A percentile compares a stretch with the other conserved stretches of the same genome.
Evolutionary conservation across 2,329 filamentous ascomycete genomes (phyloP).

Genomic region (Phialophora verrucosa): DNA sequence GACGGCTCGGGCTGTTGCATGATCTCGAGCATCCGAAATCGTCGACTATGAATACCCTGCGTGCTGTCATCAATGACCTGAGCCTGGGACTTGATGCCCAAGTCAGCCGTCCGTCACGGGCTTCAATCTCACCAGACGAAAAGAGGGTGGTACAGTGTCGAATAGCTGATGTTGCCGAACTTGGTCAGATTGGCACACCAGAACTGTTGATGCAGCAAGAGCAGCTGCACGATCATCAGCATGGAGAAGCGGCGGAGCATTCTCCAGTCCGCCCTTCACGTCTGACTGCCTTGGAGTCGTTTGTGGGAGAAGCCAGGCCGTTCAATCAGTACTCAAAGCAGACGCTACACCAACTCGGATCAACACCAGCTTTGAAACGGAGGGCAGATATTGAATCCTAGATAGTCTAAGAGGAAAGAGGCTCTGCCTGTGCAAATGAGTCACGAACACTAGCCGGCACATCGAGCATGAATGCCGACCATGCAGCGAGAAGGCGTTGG

Average conservation of each 20-base stretch:
- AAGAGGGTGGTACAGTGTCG: neutral
- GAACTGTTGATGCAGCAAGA: neutral
- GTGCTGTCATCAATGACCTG: constrained; percentile 13
- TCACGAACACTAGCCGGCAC: constrained; percentile 5
- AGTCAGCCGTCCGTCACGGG: no score
- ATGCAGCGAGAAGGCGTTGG: constrained; percentile 7
- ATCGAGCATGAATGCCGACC: neutral
- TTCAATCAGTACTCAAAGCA: neutral
- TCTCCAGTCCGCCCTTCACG: neutral
- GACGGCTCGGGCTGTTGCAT: neutral
- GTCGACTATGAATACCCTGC: constrained; percentile 15
- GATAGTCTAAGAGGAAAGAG: neutral
- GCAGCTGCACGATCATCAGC: neutral
- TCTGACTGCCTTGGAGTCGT: neutral
- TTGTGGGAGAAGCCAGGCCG: neutral
- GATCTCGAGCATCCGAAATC: constrained; percentile 16
- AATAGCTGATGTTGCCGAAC: neutral
- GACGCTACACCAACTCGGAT: neutral
- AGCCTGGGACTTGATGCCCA: neutral
- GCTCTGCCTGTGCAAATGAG: neutral
- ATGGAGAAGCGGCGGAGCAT: neutral
- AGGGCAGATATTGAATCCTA: neutral
- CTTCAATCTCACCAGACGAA: neutral
- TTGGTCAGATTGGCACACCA: neutral
- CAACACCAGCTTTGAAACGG: neutral